Evolutionary conservation across 805 yeast genomes (phyloP), one percentile per base, ranked within the genome.

Genomic region (Kazachstania psychrophila): DNA sequence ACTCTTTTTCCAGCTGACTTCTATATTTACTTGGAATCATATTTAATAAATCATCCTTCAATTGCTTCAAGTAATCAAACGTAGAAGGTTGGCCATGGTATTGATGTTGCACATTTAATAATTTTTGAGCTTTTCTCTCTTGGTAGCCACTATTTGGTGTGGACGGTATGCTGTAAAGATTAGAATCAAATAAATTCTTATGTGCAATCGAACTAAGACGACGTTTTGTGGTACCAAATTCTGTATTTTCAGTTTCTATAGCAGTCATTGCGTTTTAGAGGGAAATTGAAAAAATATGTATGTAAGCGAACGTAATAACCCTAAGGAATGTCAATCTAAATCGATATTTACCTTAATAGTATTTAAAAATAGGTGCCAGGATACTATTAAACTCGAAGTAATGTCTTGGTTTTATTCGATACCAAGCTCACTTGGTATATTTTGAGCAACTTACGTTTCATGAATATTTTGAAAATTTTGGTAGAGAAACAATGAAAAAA

Each of bases 111-210:
- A 14, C 17, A n/a, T 23, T 11, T n/a, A 12, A 13, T 8, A 31
- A 19, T 5, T 26, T 37, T 30, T 35, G 37, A 28, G 30, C 35
- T n/a, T 18, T 27, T 18, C 28, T 34, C 4, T 6, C 16, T 14
- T 31, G 32, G 12, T 35, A 43, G 13, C 25, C 34, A 14, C 47
- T 42, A 12, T 41, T 38, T n/a, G 48, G 42, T n/a, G 43, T 17
- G 13, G 36, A 29, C 2, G 51, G 48, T 8, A 47, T 34, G 19
- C 40, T 40, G 35, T 44, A 49, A 0, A 49, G 39, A 11, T 39
- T 32, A 8, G 55, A 48, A 31, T 51, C 59, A 39, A 43, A 48
- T 15, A 49, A 31, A 23, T 54, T 52, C 33, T 37, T 48, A 28
- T 48, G 52, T n/a, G n/a, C n/a, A 6, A 40, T 38, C 3, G 49